Evolutionary conservation across 2,329 filamentous ascomycete species (phyloP).

Genomic region (Colletotrichum phormii): DNA sequence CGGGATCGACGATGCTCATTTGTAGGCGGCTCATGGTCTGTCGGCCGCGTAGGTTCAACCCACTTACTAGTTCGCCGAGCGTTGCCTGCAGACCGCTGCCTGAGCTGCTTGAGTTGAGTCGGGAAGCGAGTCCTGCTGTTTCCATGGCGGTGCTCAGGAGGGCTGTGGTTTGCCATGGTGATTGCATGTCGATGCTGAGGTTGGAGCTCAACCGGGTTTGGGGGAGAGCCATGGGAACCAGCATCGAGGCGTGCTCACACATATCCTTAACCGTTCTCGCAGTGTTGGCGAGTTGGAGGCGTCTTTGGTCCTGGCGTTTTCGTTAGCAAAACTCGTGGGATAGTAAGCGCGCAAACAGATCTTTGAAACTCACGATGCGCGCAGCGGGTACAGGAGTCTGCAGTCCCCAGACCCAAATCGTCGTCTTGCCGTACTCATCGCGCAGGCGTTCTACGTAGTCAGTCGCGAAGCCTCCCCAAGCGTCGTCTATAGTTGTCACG

Average conservation of each 20-base stretch:
- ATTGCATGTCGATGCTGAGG: conserved; percentile 70
- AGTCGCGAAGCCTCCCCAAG: conserved; percentile 82
- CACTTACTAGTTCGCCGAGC: conserved; percentile 72
- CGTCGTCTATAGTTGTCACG: conserved; percentile 78
- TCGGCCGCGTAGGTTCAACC: conserved; percentile 80
- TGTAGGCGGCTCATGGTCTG: conserved; percentile 82
- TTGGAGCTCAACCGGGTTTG: conserved; percentile 67
- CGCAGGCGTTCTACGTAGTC: conserved; percentile 81
- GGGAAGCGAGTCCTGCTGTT: conserved; percentile 80
- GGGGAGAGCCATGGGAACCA: conserved; percentile 79
- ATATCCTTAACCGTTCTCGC: conserved; percentile 78
- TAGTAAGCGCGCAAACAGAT: neutral
- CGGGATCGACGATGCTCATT: conserved; percentile 67
- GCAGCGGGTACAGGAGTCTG: conserved; percentile 65
- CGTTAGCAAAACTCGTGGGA: neutral
- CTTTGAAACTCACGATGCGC: conserved; percentile 10
- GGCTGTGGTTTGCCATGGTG: conserved; percentile 84
- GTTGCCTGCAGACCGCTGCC: conserved; percentile 52
- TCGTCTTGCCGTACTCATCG: conserved; percentile 91
- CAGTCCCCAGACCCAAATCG: conserved; percentile 88
- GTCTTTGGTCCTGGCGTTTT: conserved; percentile 62
- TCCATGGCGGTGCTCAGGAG: conserved; percentile 83
- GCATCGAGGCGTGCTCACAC: conserved; percentile 77
- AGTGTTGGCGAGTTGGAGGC: conserved; percentile 77
- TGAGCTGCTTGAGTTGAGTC: conserved; percentile 64